Conservation (phyloP, 1,139 yeast species). For the Sugiyamaella castrensis region DNA sequence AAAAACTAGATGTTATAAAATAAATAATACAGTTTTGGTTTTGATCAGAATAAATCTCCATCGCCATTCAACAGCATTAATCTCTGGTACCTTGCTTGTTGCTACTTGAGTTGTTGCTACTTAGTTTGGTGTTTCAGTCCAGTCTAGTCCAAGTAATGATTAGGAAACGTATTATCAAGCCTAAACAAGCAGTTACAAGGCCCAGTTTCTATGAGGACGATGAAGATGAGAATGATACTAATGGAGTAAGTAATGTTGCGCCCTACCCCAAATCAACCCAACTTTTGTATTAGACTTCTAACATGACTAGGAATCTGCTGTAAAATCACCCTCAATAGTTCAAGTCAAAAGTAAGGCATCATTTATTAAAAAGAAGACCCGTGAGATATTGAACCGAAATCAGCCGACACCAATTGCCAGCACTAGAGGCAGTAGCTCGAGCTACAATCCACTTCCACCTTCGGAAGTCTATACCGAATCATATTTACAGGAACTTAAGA, state of each 20-base stretch:
- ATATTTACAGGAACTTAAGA: constrained; percentile 3
- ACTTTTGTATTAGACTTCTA: too few species aligned
- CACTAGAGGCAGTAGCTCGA: background rate
- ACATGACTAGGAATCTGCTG: background rate
- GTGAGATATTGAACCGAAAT: constrained; percentile 1
- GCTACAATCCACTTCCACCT: background rate
- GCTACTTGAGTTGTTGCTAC: too few species aligned
- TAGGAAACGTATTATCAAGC: constrained; percentile 8
- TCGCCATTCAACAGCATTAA: too few species aligned
- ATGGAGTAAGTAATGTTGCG: background rate
- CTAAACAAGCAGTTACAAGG: constrained; percentile 8
- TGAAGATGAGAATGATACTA: constrained; percentile 1
- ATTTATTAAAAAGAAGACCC: constrained; percentile 9
- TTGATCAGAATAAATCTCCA: too few species aligned
- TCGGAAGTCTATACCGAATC: constrained; percentile 6
- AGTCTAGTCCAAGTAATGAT: constrained; percentile 4
- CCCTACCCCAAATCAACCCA: background rate
- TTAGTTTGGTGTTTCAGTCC: background rate
- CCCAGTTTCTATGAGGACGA: constrained; percentile 11
- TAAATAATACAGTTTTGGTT: too few species aligned
- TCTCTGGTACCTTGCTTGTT: too few species aligned
- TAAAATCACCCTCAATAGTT: constrained; percentile 2
- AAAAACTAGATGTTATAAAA: too few species aligned
- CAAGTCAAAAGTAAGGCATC: constrained; percentile 6
- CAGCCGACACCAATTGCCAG: background rate